Conservation (phyloP, 2,329 filamentous ascomycete species). For the Fusarium xyrophilum region DNA sequence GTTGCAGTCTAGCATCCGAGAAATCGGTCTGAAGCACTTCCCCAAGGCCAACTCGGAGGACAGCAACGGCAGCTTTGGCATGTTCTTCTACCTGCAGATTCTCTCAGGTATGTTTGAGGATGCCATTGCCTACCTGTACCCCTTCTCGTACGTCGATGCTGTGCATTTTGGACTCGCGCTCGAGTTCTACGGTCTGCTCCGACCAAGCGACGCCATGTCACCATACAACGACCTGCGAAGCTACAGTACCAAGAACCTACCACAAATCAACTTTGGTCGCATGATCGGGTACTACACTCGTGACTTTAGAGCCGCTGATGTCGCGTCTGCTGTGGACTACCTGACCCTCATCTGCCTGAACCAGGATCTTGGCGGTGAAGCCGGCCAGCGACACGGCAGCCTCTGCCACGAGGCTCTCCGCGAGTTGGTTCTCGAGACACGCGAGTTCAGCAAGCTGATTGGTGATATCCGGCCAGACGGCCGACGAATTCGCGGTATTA, state of each 20-base stretch:
- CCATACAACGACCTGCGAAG: slow-evolving; percentile 74
- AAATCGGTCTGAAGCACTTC: slow-evolving; percentile 93
- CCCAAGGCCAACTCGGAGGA: slow-evolving; percentile 80
- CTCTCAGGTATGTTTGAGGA: slow-evolving; percentile 93
- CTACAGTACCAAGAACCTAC: slow-evolving; percentile 70
- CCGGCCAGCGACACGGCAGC: slow-evolving; percentile 76
- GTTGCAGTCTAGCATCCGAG: slow-evolving; percentile 79
- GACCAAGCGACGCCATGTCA: slow-evolving; percentile 80
- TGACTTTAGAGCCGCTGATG: slow-evolving; percentile 91
- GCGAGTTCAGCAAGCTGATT: slow-evolving; percentile 92
- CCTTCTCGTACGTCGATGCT: slow-evolving; percentile 89
- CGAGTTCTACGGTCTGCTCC: slow-evolving; percentile 86
- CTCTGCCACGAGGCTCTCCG: slow-evolving; percentile 92
- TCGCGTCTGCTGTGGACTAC: slow-evolving; percentile 91
- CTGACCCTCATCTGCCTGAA: slow-evolving; percentile 91
- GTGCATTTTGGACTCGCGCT: slow-evolving; percentile 94
- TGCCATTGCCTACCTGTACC: slow-evolving; percentile 88
- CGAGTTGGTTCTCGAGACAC: slow-evolving; percentile 93
- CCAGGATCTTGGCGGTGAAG: slow-evolving; percentile 75
- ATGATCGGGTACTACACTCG: slow-evolving; percentile 95
- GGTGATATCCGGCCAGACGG: slow-evolving; percentile 91
- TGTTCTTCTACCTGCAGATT: slow-evolving; percentile 92
- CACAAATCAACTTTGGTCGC: slow-evolving; percentile 92
- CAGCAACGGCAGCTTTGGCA: slow-evolving; percentile 77
- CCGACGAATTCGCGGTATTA: slow-evolving; percentile 81